Percentiles rank a stretch among this genome's conserved stretches.
Evolutionary conservation across 441 rosid genomes (phyloP).

Genomic region (Biscutella laevigata): DNA sequence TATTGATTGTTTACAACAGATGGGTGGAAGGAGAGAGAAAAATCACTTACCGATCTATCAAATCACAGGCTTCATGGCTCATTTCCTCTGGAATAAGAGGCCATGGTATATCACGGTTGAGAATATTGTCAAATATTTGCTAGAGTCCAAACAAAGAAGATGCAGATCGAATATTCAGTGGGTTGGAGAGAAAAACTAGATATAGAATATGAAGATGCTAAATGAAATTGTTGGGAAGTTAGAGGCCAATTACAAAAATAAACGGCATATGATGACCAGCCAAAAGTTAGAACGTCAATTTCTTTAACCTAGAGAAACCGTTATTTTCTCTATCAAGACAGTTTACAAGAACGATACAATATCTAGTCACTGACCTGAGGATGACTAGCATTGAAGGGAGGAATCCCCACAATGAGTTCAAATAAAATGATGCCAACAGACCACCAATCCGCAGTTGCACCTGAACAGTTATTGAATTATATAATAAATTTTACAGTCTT

Average conservation of each 20-base stretch:
- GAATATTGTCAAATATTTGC: slow-evolving; percentile 81
- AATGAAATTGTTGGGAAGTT: neutral
- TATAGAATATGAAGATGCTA: neutral
- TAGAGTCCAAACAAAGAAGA: slow-evolving; percentile 28
- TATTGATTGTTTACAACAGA: too few relatives aligned
- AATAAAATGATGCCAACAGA: slow-evolving; percentile 95
- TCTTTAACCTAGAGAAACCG: slow-evolving; percentile 8
- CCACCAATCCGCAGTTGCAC: slow-evolving; percentile 99
- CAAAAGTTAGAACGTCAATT: neutral
- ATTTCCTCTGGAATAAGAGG: slow-evolving; percentile 67
- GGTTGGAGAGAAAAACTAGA: slow-evolving; percentile 2
- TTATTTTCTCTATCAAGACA: neutral
- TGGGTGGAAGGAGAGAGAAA: too few relatives aligned
- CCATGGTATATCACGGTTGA: slow-evolving; percentile 85
- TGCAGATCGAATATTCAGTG: neutral
- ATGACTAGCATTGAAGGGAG: slow-evolving; percentile 97
- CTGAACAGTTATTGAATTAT: slow-evolving; percentile 37
- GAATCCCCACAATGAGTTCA: slow-evolving; percentile 95
- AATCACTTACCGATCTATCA: slow-evolving; percentile 64
- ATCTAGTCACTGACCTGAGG: slow-evolving; percentile 54
- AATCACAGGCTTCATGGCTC: slow-evolving; percentile 58
- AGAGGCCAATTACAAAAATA: neutral
- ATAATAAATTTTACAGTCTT: neutral
- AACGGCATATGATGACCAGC: neutral
- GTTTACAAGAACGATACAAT: neutral